phyloP scores from a whole-genome alignment of 1,139 yeast species.

The Magnusiomyces magnusii region DNA sequence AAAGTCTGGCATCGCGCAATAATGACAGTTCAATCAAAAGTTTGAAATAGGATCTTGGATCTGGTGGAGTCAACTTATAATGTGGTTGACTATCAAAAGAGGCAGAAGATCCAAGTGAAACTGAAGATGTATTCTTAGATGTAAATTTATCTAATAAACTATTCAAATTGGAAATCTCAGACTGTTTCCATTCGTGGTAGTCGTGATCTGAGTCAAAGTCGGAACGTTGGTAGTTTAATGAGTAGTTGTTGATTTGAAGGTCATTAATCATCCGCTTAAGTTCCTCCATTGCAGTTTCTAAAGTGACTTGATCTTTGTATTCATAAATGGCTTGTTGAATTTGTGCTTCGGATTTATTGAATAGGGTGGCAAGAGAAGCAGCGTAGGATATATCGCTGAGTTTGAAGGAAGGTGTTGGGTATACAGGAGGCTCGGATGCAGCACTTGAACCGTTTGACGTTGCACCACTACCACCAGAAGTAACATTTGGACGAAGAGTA shows the following conservation, averaged over 20 bases:
- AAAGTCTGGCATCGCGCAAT: slow-evolving; percentile 30
- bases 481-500: slow-evolving; percentile 10
- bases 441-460: slow-evolving; percentile 5
- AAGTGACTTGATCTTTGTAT: slow-evolving; percentile 39
- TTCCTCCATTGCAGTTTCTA: slow-evolving; percentile 42
- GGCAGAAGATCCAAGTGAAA: slow-evolving; percentile 6
- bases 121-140: slow-evolving; percentile 7
- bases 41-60: slow-evolving; percentile 38
- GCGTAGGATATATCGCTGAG: slow-evolving; percentile 27
- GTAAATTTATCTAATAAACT: slow-evolving; percentile 28
- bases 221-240: slow-evolving; percentile 32
- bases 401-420: slow-evolving; percentile 28
- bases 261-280: slow-evolving; percentile 38
- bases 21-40: slow-evolving; percentile 29
- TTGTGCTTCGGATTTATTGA: slow-evolving; percentile 24
- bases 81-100: slow-evolving; percentile 12
- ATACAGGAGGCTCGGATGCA: slow-evolving; percentile 8
- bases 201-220: slow-evolving; percentile 39
- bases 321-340: slow-evolving; percentile 25
- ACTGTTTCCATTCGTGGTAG: slow-evolving; percentile 48
- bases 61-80: slow-evolving; percentile 27
- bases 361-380: slow-evolving; percentile 20
- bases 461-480: background rate
- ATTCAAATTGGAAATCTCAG: slow-evolving; percentile 39
- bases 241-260: slow-evolving; percentile 40